Conservation (phyloP, 805 yeast genomes). For the Sugiyamaella lignohabitans region DNA sequence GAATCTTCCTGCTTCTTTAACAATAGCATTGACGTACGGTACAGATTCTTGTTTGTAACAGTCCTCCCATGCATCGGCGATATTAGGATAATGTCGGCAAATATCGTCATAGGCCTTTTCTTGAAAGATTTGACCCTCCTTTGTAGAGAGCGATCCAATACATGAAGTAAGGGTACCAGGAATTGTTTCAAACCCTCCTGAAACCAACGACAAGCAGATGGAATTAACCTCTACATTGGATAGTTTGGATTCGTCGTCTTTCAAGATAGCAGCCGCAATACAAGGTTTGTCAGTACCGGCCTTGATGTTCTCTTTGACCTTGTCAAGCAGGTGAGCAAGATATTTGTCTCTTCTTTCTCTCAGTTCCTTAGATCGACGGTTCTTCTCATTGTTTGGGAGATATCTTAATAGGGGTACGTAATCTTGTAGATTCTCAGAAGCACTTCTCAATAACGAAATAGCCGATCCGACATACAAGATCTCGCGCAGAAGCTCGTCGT, state of each 20-base stretch:
- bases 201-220: constrained; percentile 63
- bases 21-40: constrained; percentile 50
- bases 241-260: constrained; percentile 24
- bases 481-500: constrained; percentile 28
- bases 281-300: constrained; percentile 30
- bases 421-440: constrained; percentile 36
- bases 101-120: constrained; percentile 40
- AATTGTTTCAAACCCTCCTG: constrained; percentile 72
- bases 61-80: constrained; percentile 24
- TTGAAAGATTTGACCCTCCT: constrained; percentile 38
- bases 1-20: constrained; percentile 55
- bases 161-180: constrained; percentile 57
- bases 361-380: constrained; percentile 25
- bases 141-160: constrained; percentile 49
- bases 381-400: constrained; percentile 30
- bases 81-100: constrained; percentile 28
- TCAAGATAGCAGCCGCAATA: constrained; percentile 33
- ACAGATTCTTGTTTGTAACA: constrained; percentile 33
- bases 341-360: constrained; percentile 31
- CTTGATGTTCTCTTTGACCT: constrained; percentile 32
- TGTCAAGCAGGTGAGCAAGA: constrained; percentile 28
- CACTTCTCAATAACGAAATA: constrained; percentile 33
- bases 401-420: constrained; percentile 33
- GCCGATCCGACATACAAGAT: constrained; percentile 31
- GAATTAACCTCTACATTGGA: constrained; percentile 43